Base-by-base conservation (phyloP, 2,329 filamentous ascomycete species). In the Penicillium sp. region DNA sequence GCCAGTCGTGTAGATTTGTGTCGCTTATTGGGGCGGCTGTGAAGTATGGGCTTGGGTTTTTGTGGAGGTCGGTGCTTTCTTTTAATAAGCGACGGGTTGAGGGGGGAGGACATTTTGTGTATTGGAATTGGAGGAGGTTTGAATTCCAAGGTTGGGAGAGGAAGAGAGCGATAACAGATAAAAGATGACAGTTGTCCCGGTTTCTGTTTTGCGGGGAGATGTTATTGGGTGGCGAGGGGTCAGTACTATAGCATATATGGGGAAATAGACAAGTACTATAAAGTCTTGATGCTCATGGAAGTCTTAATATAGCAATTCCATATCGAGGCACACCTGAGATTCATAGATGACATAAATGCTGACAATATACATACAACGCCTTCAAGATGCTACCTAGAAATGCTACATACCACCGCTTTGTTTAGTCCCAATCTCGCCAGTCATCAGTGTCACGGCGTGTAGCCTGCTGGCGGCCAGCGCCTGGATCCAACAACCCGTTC, bases 1-100 rank as follows among this genome's bases (percentile, higher is more conserved):
- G 94, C 94, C 94, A 99, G 76, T 97, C 92, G 77, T 96, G 96
- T 51, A 99, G 86, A 75, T 97, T 91, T 31, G 85, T 81, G 70
- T 97, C 93, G 59, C 93, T 84, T 37, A 77, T 72, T 0, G 94
- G 94, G 4, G 87, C 81, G 38, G 93, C 94, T 64, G 88, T 85
- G 76, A 93, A 95, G 77, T 96, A 91, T 51, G 89, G 80, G 2
- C 90, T 94, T 5, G 93, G 91, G 36, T 88, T 83, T 56, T 80
- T 82, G 58, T 90, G 86, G 53, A 99, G 84, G 73, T 97, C 94
- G 56, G 88, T 83, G 55, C 93, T 92, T 85, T 97, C 94, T 75
- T 90, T 91, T 69, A 97, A 67, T 25, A 72, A 68, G 47, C 69
- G 70, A 41, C 67, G 67, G 41, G 71, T 68, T 36, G 72, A 75